These are phyloP conservation scores for Themeda triandra DNA, from an alignment of 176 grass and related monocot species.

Conservation along the genomic window DNA sequence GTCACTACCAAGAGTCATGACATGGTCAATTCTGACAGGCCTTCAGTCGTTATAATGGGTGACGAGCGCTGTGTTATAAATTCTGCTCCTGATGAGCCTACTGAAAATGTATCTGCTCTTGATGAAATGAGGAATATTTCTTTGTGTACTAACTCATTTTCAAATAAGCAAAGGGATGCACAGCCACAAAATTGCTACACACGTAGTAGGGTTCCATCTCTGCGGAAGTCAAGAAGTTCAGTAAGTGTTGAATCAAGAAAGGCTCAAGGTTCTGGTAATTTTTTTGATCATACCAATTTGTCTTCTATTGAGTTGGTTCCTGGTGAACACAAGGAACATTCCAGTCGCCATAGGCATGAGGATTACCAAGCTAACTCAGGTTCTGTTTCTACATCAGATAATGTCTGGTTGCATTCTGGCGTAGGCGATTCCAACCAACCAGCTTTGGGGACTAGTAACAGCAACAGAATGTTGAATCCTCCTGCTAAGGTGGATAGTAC, in stretches of 20 bases:
- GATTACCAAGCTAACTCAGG: conserved; percentile 16
- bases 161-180: conserved; percentile 50
- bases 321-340: conserved; percentile 25
- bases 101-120: conserved; percentile 66
- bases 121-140: conserved; percentile 58
- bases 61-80: conserved; percentile 45
- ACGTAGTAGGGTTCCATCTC: conserved; percentile 36
- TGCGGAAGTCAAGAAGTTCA: conserved; percentile 52
- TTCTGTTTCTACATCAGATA: conserved; percentile 25
- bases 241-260: conserved; percentile 43
- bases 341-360: conserved; percentile 6
- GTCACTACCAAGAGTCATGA: neutral
- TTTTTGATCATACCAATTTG: conserved; percentile 31
- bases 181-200: conserved; percentile 52
- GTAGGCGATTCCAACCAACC: conserved; percentile 14
- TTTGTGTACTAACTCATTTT: conserved; percentile 47
- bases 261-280: conserved; percentile 33
- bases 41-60: conserved; percentile 20
- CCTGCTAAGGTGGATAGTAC: conserved; percentile 29
- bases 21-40: conserved; percentile 36
- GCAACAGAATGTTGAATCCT: conserved; percentile 21
- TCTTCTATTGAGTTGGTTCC: conserved; percentile 31
- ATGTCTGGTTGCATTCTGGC: conserved; percentile 32
- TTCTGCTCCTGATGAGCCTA: conserved; percentile 49
- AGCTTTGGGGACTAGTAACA: conserved; percentile 26